Conservation (phyloP, 768 basidiomycete genomes). For the Hortiboletus flavorubellus region DNA sequence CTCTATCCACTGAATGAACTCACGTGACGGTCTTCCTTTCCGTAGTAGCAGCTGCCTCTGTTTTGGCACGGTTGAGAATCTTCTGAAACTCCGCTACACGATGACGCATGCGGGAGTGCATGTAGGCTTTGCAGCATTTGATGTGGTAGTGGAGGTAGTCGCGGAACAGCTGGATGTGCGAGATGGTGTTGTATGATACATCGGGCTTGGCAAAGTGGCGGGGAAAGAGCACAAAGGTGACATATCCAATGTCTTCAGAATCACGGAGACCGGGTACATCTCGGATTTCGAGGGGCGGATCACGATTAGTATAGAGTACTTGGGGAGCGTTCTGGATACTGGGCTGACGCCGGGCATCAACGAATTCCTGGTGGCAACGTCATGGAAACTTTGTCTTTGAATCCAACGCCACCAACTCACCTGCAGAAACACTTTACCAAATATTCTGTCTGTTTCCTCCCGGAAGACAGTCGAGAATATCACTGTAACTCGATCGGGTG, state of each 20-base stretch:
- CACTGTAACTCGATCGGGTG: conserved; percentile 93
- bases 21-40: conserved; percentile 93
- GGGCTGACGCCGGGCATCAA: conserved; percentile 92
- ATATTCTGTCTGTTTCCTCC: conserved; percentile 96
- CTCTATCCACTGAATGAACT: conserved; percentile 8
- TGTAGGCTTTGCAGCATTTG: conserved; percentile 98
- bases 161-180: conserved; percentile 94
- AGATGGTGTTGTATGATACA: conserved; percentile 76
- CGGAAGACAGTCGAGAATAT: conserved; percentile 96
- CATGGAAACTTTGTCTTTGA: neutral
- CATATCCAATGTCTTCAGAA: conserved; percentile 90
- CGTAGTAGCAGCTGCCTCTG: conserved; percentile 65
- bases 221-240: conserved; percentile 97
- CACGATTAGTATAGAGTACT: conserved; percentile 90
- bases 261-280: conserved; percentile 77
- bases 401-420: conserved; percentile 38
- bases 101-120: conserved; percentile 95
- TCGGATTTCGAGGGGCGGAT: conserved; percentile 95
- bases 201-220: conserved; percentile 82
- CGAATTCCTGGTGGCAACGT: conserved; percentile 74
- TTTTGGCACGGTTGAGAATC: conserved; percentile 93
- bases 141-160: conserved; percentile 99
- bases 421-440: conserved; percentile 98
- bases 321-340: conserved; percentile 96
- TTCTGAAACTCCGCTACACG: conserved; percentile 95